Conservation (phyloP, 139 green algal genomes). For the Micractinium sp. region DNA sequence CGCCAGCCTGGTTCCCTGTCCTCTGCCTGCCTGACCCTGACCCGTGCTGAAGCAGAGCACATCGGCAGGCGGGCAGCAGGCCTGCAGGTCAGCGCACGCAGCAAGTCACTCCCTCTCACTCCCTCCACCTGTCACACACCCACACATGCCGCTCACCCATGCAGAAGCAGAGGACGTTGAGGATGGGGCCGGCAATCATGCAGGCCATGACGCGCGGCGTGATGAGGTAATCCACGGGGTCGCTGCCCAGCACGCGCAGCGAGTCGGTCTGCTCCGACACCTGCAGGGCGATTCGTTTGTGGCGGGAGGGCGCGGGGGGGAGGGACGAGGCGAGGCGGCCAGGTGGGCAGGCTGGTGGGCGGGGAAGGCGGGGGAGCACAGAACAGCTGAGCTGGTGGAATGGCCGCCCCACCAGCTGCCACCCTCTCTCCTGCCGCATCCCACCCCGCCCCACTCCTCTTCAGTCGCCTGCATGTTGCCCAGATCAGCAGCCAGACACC, state of each 20-base stretch:
- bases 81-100: background rate
- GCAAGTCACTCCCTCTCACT: background rate
- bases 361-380: no score
- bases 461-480: background rate
- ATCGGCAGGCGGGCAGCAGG: background rate
- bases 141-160: constrained; percentile 88
- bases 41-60: no score
- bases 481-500: no score
- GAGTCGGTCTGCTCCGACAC: constrained; percentile 99
- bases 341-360: no score
- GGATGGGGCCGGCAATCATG: constrained; percentile 92
- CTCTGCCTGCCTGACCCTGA: no score
- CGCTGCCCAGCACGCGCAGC: constrained; percentile 89
- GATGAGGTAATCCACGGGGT: constrained; percentile 99
- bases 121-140: no score
- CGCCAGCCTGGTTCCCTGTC: no score
- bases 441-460: background rate
- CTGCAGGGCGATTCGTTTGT: no score
- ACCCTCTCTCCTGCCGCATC: background rate
- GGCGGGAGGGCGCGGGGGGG: no score
- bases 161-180: constrained; percentile 97
- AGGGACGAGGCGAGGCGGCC: background rate
- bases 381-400: no score
- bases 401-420: background rate
- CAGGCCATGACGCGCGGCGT: constrained; percentile 91